These are phyloP conservation scores for Helicostylum pulchrum DNA, from an alignment of 192 early-diverging fungal species.

Conservation along the genomic window DNA sequence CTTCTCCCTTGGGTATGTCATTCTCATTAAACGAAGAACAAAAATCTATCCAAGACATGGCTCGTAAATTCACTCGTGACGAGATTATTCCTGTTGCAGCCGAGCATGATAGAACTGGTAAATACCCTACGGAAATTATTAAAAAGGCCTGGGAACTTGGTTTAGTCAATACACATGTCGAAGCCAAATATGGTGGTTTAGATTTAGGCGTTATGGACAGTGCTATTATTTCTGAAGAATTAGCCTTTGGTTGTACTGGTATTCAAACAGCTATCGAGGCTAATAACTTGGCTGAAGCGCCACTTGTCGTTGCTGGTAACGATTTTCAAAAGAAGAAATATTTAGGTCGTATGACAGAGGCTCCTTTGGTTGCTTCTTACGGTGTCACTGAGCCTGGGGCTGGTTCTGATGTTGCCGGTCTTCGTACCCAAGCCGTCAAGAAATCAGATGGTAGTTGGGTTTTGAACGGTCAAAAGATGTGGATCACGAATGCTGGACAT, in stretches of 20 bases:
- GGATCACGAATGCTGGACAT: conserved; percentile 96
- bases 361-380: conserved; percentile 93
- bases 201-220: conserved; percentile 87
- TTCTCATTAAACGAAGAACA: conserved; percentile 84
- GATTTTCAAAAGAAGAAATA: conserved; percentile 95
- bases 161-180: conserved; percentile 88
- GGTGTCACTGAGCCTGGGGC: conserved; percentile 82
- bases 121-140: conserved; percentile 84
- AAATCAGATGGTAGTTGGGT: conserved; percentile 74
- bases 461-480: conserved; percentile 92
- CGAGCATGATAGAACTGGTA: conserved; percentile 90
- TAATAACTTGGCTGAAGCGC: conserved; percentile 92
- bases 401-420: conserved; percentile 73
- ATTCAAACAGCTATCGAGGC: conserved; percentile 98
- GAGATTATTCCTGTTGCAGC: conserved; percentile 90
- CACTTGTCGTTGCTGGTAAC: conserved; percentile 83
- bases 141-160: conserved; percentile 92
- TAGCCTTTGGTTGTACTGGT: conserved; percentile 87
- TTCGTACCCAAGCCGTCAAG: conserved; percentile 67
- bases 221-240: conserved; percentile 85
- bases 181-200: conserved; percentile 79
- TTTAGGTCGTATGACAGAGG: conserved; percentile 94
- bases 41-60: conserved; percentile 81
- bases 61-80: conserved; percentile 84
- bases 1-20: conserved; percentile 22